Percentiles rank a stretch among this genome's conserved stretches.
Conservation (phyloP, 164 flowering plant genomes). For the Aristolochia contorta region DNA sequence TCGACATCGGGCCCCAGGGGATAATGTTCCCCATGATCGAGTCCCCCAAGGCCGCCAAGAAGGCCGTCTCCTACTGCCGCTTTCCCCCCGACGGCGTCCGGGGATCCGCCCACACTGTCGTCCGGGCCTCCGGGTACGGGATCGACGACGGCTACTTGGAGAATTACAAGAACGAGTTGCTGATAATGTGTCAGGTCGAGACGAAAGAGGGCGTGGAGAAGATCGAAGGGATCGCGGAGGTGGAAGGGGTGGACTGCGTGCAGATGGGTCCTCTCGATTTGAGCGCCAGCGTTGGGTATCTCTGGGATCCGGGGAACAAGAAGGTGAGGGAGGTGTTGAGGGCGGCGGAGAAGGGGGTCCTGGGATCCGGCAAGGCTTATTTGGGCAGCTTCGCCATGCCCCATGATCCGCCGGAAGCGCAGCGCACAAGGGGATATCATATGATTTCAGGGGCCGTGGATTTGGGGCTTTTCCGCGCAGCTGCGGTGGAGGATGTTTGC, state of each 20-base stretch:
- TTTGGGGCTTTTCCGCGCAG: conserved; percentile 58
- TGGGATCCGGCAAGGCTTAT: conserved; percentile 12
- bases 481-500: conserved; percentile 63
- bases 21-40: conserved; percentile 96
- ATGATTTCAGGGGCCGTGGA: conserved; percentile 85
- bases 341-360: conserved; percentile 63
- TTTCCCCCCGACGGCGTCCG: conserved; percentile 82
- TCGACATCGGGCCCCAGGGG: conserved; percentile 89
- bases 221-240: conserved; percentile 65
- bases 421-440: conserved; percentile 52
- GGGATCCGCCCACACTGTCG: conserved; percentile 78
- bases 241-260: conserved; percentile 84
- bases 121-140: conserved; percentile 74
- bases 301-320: conserved; percentile 88
- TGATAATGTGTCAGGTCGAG: conserved; percentile 92
- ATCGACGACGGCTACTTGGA: conserved; percentile 62
- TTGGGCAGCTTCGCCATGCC: conserved; percentile 74
- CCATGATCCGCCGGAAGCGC: conserved; percentile 42
- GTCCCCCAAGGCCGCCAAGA: conserved; percentile 33
- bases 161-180: conserved; percentile 54
- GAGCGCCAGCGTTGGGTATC: conserved; percentile 77
- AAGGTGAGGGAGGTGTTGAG: conserved; percentile 61
- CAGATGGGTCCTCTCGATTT: conserved; percentile 94
- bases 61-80: conserved; percentile 70
- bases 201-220: conserved; percentile 50